These are phyloP conservation scores for Odontarrhena argentea DNA, from an alignment of 345 rosid species.

Conservation along the genomic window DNA sequence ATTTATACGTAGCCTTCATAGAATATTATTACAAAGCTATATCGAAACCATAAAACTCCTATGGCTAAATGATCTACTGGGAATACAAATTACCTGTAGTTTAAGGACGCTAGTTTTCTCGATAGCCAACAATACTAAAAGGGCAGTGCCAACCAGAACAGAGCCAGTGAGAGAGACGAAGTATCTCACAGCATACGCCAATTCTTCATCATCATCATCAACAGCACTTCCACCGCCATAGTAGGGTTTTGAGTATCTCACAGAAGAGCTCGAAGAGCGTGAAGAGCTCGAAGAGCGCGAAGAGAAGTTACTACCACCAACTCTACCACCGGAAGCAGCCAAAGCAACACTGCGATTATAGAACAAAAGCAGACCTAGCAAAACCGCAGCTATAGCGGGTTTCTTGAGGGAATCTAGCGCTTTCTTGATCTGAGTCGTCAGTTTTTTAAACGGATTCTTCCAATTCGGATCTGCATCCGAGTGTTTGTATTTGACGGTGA, in stretches of 20 bases:
- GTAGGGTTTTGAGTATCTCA: slow-evolving; percentile 63
- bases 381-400: slow-evolving; percentile 63
- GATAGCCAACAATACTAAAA: slow-evolving; percentile 45
- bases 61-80: not conserved
- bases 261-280: slow-evolving; percentile 54
- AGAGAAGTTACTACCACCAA: slow-evolving; percentile 74
- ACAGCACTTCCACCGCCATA: slow-evolving; percentile 59
- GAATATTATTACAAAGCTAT: not conserved
- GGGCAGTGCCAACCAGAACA: no score
- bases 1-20: not conserved
- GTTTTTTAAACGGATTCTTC: slow-evolving; percentile 41
- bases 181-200: no score
- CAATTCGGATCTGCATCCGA: not conserved
- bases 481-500: slow-evolving; percentile 35
- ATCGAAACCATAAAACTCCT: not conserved
- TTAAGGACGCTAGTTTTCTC: slow-evolving; percentile 83
- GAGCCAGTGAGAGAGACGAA: slow-evolving; percentile 47
- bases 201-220: no score
- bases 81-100: slow-evolving; percentile 65
- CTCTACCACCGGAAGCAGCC: slow-evolving; percentile 89
- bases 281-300: slow-evolving; percentile 59
- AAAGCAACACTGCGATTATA: slow-evolving; percentile 59
- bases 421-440: slow-evolving; percentile 40
- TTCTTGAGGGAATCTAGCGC: slow-evolving; percentile 54
- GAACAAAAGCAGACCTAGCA: slow-evolving; percentile 60